Conservation (phyloP, 768 basidiomycete species). For the Gelatoporia subvermispora region DNA sequence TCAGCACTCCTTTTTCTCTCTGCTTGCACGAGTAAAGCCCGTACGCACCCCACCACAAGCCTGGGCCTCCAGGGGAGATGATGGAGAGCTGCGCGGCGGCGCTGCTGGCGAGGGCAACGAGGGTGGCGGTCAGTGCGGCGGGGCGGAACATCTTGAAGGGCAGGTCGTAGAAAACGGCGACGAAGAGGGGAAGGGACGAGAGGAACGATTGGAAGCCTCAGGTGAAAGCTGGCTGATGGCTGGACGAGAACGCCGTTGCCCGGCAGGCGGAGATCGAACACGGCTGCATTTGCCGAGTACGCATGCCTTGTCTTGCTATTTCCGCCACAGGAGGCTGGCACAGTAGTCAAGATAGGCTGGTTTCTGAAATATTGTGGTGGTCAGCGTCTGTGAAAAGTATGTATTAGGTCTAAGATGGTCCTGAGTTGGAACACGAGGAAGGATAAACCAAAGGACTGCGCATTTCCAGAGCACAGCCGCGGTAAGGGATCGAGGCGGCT, state of each 20-base stretch:
- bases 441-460: no score
- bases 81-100: slow-evolving; percentile 40
- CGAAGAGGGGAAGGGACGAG: slow-evolving; percentile 1
- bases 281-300: background rate
- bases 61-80: slow-evolving; percentile 36
- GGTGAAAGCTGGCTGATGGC: no score
- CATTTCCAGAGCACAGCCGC: no score
- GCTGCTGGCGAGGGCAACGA: slow-evolving; percentile 34
- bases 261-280: no score
- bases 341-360: no score
- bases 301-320: background rate
- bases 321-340: no score
- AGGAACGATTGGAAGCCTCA: background rate
- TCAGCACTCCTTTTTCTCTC: background rate
- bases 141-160: slow-evolving; percentile 23
- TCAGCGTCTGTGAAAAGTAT: no score
- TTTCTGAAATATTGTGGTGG: no score
- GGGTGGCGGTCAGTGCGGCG: slow-evolving; percentile 27
- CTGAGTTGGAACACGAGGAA: no score
- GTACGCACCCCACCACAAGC: slow-evolving; percentile 60
- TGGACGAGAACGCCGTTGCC: no score
- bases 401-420: no score
- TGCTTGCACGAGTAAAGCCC: background rate
- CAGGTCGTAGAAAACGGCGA: slow-evolving; percentile 3
- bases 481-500: no score